Evolutionary conservation across 768 basidiomycete genomes (phyloP).

Genomic region (Candolleomyces aberdarensis): DNA sequence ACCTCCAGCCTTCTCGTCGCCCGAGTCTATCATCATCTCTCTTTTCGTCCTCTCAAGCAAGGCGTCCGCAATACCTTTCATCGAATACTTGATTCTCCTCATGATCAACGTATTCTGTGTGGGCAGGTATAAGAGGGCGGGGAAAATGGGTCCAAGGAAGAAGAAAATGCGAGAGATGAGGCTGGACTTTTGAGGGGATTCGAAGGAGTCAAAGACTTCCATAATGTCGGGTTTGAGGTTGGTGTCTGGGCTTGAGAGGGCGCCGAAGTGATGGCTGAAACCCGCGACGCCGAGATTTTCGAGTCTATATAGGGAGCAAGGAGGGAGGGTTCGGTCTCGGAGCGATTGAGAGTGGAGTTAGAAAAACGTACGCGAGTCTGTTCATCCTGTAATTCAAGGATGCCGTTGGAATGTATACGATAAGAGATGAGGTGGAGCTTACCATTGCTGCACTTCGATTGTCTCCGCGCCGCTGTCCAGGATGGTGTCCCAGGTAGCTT

Average conservation of each 20-base stretch:
- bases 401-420: background rate
- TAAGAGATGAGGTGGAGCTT: background rate
- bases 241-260: slow-evolving; percentile 29
- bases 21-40: slow-evolving; percentile 25
- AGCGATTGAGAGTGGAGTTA: no score
- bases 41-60: slow-evolving; percentile 33
- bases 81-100: slow-evolving; percentile 27
- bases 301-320: slow-evolving; percentile 30
- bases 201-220: slow-evolving; percentile 38
- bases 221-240: slow-evolving; percentile 42
- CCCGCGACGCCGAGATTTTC: slow-evolving; percentile 59
- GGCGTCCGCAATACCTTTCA: slow-evolving; percentile 37
- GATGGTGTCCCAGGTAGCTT: slow-evolving; percentile 24
- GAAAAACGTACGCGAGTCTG: slow-evolving; percentile 33
- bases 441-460: slow-evolving; percentile 51
- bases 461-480: slow-evolving; percentile 27
- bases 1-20: slow-evolving; percentile 7
- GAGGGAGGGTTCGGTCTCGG: background rate
- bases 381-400: slow-evolving; percentile 35
- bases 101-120: slow-evolving; percentile 29
- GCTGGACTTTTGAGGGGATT: slow-evolving; percentile 19
- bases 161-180: slow-evolving; percentile 26
- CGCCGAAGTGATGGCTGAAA: slow-evolving; percentile 55
- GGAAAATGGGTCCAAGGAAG: slow-evolving; percentile 35
- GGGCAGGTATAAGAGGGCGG: slow-evolving; percentile 32